A percentile compares a stretch with the other conserved stretches of the same genome.
phyloP scores from a whole-genome alignment of 192 early-diverging fungal species.

The Backusella tarrabulga region DNA sequence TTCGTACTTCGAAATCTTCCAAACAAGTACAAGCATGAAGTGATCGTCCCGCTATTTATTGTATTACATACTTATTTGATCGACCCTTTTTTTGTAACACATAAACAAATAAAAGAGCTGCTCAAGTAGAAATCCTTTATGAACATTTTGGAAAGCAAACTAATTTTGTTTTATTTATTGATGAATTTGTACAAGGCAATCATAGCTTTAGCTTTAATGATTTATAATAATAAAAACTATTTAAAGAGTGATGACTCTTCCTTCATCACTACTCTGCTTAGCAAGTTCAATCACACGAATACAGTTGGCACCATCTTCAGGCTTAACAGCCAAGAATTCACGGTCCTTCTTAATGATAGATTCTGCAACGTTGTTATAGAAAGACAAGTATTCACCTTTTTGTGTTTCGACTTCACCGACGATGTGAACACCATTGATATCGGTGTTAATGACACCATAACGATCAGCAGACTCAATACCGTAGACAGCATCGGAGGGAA shows the following conservation, averaged over 20 bases:
- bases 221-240: not conserved
- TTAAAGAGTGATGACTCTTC: slow-evolving; percentile 47
- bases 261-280: slow-evolving; percentile 57
- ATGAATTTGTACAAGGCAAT: not conserved
- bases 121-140: not conserved
- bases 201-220: not conserved
- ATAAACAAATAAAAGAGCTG: not conserved
- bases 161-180: not conserved
- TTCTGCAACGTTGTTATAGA: slow-evolving; percentile 64
- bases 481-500: slow-evolving; percentile 47
- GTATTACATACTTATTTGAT: not conserved
- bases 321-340: slow-evolving; percentile 49
- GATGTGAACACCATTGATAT: slow-evolving; percentile 46
- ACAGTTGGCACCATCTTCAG: slow-evolving; percentile 63
- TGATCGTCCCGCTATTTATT: not conserved
- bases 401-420: slow-evolving; percentile 56
- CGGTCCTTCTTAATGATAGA: slow-evolving; percentile 49
- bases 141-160: not conserved
- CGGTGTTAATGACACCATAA: slow-evolving; percentile 54
- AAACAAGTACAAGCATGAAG: not conserved
- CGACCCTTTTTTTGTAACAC: not conserved
- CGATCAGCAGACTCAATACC: slow-evolving; percentile 51
- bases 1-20: slow-evolving; percentile 1
- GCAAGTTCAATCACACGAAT: slow-evolving; percentile 72
- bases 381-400: slow-evolving; percentile 57